phyloP scores from a whole-genome alignment of 495 filamentous ascomycete species.

The Penicillium canariense region DNA sequence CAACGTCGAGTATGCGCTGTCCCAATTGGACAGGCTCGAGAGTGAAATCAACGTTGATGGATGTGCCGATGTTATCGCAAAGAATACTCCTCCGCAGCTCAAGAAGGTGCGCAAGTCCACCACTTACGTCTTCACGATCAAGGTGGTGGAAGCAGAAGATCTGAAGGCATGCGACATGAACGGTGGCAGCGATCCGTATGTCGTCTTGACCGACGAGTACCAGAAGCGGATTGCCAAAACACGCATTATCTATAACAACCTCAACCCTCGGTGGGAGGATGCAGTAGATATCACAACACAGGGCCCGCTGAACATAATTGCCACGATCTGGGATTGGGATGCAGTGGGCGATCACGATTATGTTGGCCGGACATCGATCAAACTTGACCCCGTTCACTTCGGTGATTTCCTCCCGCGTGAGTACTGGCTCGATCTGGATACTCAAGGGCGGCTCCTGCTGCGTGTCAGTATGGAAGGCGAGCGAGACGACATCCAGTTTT shows the following conservation, averaged over 20 bases:
- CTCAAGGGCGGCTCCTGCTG: constrained; percentile 84
- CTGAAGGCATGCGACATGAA: constrained; percentile 95
- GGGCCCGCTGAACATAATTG: constrained; percentile 89
- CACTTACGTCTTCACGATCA: constrained; percentile 97
- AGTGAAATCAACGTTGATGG: constrained; percentile 89
- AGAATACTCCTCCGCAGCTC: constrained; percentile 56
- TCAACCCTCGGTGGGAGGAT: constrained; percentile 98
- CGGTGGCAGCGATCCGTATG: constrained; percentile 93
- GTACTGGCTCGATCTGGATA: constrained; percentile 97
- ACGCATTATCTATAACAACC: constrained; percentile 81
- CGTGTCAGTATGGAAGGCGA: constrained; percentile 98
- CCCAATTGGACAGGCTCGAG: constrained; percentile 87
- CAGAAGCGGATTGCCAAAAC: constrained; percentile 97
- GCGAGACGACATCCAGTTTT: constrained; percentile 96
- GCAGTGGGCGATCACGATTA: constrained; percentile 97
- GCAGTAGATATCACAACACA: constrained; percentile 92
- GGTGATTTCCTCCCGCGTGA: constrained; percentile 92
- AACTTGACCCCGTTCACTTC: constrained; percentile 93
- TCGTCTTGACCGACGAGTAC: constrained; percentile 95
- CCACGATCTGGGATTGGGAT: constrained; percentile 99
- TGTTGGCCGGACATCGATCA: constrained; percentile 89
- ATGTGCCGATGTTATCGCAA: constrained; percentile 78
- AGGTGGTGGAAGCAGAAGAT: constrained; percentile 98
- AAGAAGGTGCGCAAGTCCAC: constrained; percentile 59
- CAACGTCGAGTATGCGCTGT: constrained; percentile 90